A percentile compares a stretch with the other conserved stretches of the same genome.
Conservation (phyloP, 2,329 filamentous ascomycete species). For the Monosporascus cannonballus region DNA sequence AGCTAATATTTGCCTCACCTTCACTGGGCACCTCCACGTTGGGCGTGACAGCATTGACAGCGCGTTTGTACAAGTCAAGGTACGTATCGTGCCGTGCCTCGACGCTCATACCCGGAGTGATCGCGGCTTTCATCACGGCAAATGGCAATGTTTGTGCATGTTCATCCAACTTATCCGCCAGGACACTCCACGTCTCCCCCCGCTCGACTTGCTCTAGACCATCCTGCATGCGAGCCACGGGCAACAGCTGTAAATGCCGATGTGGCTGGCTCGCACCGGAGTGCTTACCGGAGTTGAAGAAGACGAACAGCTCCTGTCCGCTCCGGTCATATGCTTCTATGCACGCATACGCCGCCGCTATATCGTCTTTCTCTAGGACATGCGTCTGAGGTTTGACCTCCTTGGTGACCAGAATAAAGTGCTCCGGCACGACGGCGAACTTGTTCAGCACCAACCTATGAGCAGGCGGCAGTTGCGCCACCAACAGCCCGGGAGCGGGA, state of each 20-base stretch:
- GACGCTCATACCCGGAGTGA: conserved; percentile 27
- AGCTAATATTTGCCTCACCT: conserved; percentile 50
- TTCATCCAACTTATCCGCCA: conserved; percentile 35
- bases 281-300: conserved; percentile 64
- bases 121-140: conserved; percentile 34
- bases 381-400: conserved; percentile 59
- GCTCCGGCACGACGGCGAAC: conserved; percentile 63
- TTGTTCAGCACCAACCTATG: conserved; percentile 70
- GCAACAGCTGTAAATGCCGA: conserved; percentile 65
- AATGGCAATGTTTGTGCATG: conserved; percentile 33
- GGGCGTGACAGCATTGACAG: conserved; percentile 24
- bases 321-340: conserved; percentile 45
- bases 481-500: conserved; percentile 46
- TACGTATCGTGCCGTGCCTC: conserved; percentile 37
- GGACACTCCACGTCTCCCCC: conserved; percentile 39
- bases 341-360: conserved; percentile 56
- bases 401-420: conserved; percentile 67
- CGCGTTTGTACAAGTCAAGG: conserved; percentile 39
- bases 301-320: conserved; percentile 48
- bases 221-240: conserved; percentile 55
- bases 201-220: conserved; percentile 32
- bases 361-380: conserved; percentile 52
- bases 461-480: conserved; percentile 45
- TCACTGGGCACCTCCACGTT: conserved; percentile 17
- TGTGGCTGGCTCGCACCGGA: conserved; percentile 69